Evolutionary conservation across 2,329 filamentous ascomycete genomes (phyloP), one percentile per base, ranked within the genome.

Genomic region (Daldinia sp.): DNA sequence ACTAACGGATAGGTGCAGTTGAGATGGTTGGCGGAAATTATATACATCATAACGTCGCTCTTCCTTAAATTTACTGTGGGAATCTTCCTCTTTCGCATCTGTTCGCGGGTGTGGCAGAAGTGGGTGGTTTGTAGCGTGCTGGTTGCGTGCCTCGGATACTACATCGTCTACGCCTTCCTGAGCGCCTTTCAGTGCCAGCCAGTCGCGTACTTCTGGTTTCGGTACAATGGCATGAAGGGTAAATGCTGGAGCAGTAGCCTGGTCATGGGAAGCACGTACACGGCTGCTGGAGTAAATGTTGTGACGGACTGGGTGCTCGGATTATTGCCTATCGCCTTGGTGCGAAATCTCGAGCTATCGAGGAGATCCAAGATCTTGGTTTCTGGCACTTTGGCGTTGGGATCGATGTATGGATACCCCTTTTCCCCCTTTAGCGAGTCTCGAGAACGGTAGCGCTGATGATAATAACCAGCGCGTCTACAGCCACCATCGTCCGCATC

Each of bases 401-500:
- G 77, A 27, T 74, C 76, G 52, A 70, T 80, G 79, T 80, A 75
- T 47, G 78, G 9, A 34, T 35, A n/a, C 17, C 30, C 23, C 53
- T 41, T 8, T 29, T 39, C 23, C 17, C 21, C 23, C 19, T 23
- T 37, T 30, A 4, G 1, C 8, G 4, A 10, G 23, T 23, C 3
- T 3, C 35, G 9, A 49, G 7, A 15, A 35, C 10, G 39, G 7
- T 1, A 1, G 3, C 17, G 29, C 51, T 57, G 32, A 45, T 17
- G 35, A 15, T 32, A 41, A 51, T 30, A 30, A 29, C 7, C 51
- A 76, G 78, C 51, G 79, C 78, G 15, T 79, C 77, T 3, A 70
- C 77, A 11, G 79, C 78, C 13, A 80, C 78, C 3, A 76, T 81
- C 45, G 75, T 80, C 25, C 77, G 79, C 11, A 77, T 81, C 29